Conservation (phyloP, 192 early-diverging fungal genomes). For the Piromyces sp. region DNA sequence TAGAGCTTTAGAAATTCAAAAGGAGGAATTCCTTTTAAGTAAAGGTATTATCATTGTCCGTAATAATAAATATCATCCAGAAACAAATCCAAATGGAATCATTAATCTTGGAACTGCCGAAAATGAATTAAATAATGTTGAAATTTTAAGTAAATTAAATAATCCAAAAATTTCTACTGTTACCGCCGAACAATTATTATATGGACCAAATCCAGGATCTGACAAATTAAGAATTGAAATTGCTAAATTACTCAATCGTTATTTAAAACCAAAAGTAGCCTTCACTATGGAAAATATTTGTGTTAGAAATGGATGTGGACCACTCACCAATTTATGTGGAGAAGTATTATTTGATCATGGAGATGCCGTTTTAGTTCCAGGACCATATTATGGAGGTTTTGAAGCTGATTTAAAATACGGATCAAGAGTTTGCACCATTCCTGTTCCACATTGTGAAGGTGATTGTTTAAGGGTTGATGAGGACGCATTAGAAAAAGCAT, state of each 20-base stretch:
- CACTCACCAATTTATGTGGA: conserved; percentile 41
- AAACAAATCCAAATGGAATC: conserved; percentile 48
- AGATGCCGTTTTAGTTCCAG: conserved; percentile 53
- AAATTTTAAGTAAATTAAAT: conserved; percentile 35
- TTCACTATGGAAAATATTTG: conserved; percentile 32
- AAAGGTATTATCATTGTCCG: neutral
- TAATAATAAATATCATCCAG: neutral
- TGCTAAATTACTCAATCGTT: conserved; percentile 43
- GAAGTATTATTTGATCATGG: conserved; percentile 48
- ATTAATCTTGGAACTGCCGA: conserved; percentile 69
- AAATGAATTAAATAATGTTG: conserved; percentile 40
- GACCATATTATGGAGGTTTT: conserved; percentile 64
- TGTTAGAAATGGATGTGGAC: conserved; percentile 45
- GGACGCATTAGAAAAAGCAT: conserved; percentile 23
- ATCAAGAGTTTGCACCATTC: conserved; percentile 28
- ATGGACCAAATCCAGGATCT: conserved; percentile 34
- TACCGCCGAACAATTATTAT: conserved; percentile 8
- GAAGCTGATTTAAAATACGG: conserved; percentile 9
- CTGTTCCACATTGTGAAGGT: conserved; percentile 20
- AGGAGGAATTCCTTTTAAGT: neutral
- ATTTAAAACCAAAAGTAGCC: conserved; percentile 26
- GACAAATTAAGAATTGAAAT: conserved; percentile 31
- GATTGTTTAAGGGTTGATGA: conserved; percentile 13
- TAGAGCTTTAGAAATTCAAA: neutral
- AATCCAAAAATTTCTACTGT: neutral